Base-by-base conservation (phyloP, 164 flowering plant species). In the Tetrastigma voinierianum region DNA sequence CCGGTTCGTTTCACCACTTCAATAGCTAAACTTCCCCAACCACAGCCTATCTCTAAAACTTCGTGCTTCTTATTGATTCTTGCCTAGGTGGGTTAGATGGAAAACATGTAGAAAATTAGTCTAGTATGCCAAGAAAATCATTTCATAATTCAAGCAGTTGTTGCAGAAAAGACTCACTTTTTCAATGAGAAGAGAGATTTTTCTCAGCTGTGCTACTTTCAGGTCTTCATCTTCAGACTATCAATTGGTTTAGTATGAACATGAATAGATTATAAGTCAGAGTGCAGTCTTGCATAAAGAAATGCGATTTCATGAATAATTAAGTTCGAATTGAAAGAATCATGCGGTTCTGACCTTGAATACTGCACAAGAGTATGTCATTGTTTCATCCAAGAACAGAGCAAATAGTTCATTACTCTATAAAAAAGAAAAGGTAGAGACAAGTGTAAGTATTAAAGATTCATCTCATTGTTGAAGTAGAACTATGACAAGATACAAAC, bases 1-100 rank as follows among this genome's bases (percentile, higher is more conserved):
- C 98, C 92, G 5, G 96, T 91, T 82, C 65, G 70, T 73, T 77
- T 90, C 18, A 95, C 98, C 47, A 90, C 85, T 78, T 95, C 97
- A 51, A 91, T 83, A 49, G 98, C 97, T 54, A 95, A 73, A 73
- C 80, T 90, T 69, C 97, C 98, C 98, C 98, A 91, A 46, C 98
- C 96, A 72, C 87, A 87, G 5, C 97, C 97, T 68, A 91, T 91
- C 76, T 95, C 98, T 60, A 95, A 88, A 72, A 95, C 74, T 65
- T 90, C 90, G 62, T 95, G 94, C 16, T 78, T 70, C 48, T 74
- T 77, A 6, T 75, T 71, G 47, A 91, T 69, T 76, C 85, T 87
- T 59, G 96, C 96, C 97, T 90, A 52, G 1, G 69, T 44, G 17
- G 16, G 17, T 49, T 14, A 46, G 40, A 25, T 40, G 40, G 46